A percentile compares a stretch with the other conserved stretches of the same genome.
phyloP scores from a whole-genome alignment of 176 grass and related monocot species.

The Avena insularis region DNA sequence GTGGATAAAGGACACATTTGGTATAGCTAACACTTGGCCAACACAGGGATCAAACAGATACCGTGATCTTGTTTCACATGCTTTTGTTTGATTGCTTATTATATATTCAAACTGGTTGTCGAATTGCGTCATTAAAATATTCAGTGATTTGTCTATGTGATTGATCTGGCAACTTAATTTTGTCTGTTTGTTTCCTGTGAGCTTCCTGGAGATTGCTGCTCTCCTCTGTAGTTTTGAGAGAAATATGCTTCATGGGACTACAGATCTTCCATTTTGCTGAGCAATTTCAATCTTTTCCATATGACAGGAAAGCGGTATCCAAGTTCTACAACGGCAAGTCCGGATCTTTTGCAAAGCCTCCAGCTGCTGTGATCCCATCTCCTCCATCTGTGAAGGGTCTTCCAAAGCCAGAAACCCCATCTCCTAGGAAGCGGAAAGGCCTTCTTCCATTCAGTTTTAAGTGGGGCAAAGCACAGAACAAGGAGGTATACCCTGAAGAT shows the following conservation, averaged over 20 bases:
- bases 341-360: slow-evolving; percentile 62
- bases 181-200: slow-evolving; percentile 26
- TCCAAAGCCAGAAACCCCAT: slow-evolving; percentile 66
- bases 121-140: slow-evolving; percentile 44
- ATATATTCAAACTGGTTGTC: slow-evolving; percentile 22
- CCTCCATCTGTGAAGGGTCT: slow-evolving; percentile 50
- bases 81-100: slow-evolving; percentile 35
- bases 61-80: slow-evolving; percentile 47
- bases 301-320: slow-evolving; percentile 68
- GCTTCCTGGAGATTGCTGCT: slow-evolving; percentile 34
- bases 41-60: slow-evolving; percentile 31
- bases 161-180: slow-evolving; percentile 42
- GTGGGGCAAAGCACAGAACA: slow-evolving; percentile 56
- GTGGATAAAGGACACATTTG: slow-evolving; percentile 11
- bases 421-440: slow-evolving; percentile 81
- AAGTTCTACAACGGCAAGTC: slow-evolving; percentile 84
- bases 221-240: not conserved
- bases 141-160: slow-evolving; percentile 26
- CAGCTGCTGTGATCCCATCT: slow-evolving; percentile 52
- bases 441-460: slow-evolving; percentile 77
- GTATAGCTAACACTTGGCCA: slow-evolving; percentile 33
- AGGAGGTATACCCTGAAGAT: slow-evolving; percentile 52
- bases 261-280: slow-evolving; percentile 34
- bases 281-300: slow-evolving; percentile 32
- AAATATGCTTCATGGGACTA: not conserved